Percentiles rank a stretch among this genome's conserved stretches.
Conservation (phyloP, 768 basidiomycete genomes). For the Pholiota conissans region DNA sequence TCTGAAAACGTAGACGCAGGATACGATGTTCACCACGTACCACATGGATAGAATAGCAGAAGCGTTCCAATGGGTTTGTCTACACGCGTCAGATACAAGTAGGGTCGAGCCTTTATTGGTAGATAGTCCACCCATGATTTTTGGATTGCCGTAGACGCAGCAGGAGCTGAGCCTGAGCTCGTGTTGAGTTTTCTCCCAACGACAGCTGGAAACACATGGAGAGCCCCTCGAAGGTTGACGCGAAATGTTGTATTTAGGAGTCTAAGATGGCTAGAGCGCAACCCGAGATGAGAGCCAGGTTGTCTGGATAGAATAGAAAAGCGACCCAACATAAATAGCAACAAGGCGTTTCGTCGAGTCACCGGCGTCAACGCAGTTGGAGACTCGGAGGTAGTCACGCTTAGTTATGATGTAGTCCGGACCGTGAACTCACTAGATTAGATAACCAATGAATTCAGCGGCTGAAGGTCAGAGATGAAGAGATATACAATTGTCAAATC, state of each 20-base stretch:
- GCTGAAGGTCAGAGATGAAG: neutral
- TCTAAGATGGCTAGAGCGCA: neutral
- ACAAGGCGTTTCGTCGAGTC: neutral
- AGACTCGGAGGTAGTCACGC: neutral
- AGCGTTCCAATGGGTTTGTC: conserved; percentile 97
- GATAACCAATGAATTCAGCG: neutral
- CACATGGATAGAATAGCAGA: conserved; percentile 91
- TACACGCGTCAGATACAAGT: conserved; percentile 81
- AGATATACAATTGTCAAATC: neutral
- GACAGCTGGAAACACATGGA: neutral
- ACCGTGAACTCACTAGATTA: neutral
- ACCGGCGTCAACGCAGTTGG: no score
- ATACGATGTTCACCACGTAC: conserved; percentile 49
- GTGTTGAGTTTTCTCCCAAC: neutral
- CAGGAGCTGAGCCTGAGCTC: neutral
- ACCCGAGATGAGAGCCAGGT: neutral
- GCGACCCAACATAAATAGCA: neutral
- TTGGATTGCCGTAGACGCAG: neutral
- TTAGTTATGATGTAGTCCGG: no score
- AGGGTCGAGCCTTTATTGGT: conserved; percentile 65
- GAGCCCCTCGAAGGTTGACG: neutral
- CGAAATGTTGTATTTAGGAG: neutral
- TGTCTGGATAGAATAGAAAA: neutral
- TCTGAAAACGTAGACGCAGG: conserved; percentile 2
- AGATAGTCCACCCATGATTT: conserved; percentile 69